Base-by-base conservation (phyloP, 2,329 filamentous ascomycete species). In the Endoconidiophora polonica region DNA sequence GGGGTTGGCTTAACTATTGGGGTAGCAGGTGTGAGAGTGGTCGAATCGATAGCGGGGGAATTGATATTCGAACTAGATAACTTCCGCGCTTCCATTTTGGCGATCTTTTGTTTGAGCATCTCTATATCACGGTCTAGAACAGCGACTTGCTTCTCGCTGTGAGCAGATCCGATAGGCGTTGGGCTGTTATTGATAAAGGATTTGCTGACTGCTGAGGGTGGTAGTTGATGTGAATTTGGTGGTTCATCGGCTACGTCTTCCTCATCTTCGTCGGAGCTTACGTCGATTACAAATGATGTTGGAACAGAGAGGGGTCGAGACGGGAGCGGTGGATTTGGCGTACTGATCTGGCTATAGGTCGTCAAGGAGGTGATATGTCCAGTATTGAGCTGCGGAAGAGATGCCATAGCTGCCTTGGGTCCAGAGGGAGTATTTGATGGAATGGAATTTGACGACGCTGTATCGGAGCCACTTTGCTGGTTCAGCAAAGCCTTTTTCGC, bases 71-170 rank as follows among this genome's bases (percentile, higher is more conserved):
- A 50, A 20, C 14, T 12, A 10, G 52, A 71, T n/a, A n/a, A n/a
- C 58, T 71, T 70, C 56, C 69, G 72, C 7, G 74, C 74, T 59
- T 79, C 74, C 14, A 72, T 72, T 56, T 76, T 70, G 2, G 74
- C 74, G 57, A 79, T 78, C 55, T 65, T 71, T 33, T 67, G 66
- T 58, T 75, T 78, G 65, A 80, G 72, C 48, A 72, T 68, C 56
- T 79, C 72, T 29, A 82, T 81, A 55, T 73, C 76, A 38, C 62
- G 65, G 42, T 67, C 63, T 20, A 77, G 59, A 52, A 73, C 65
- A 44, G 33, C 36, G 5, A 46, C 52, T 22, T 53, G 47, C n/a
- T 48, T 46, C 1, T 42, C 46, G 10, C 22, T 20, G 7, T 46
- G 37, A 2, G 20, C 14, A 23, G 44, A 22, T 2, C 29, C 16